These are phyloP conservation scores for Diaporthe australafricana DNA, from an alignment of 2,329 filamentous ascomycete species.

Conservation along the genomic window DNA sequence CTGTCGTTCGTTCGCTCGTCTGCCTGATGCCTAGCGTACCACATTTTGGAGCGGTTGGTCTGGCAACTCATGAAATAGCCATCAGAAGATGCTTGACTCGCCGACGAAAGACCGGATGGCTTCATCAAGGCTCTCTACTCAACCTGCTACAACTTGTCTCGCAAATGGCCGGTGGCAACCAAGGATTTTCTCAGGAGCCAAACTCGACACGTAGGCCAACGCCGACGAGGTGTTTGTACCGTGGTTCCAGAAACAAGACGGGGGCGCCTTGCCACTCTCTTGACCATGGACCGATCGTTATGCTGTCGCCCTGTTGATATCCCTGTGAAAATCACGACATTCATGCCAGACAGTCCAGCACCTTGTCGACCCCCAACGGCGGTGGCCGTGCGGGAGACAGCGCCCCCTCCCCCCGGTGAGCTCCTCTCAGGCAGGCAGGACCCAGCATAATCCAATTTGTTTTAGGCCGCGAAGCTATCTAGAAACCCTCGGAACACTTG, in stretches of 20 bases:
- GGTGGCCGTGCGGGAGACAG: neutral
- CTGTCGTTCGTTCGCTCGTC: neutral
- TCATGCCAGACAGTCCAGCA: neutral
- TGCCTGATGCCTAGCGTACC: conserved; percentile 12
- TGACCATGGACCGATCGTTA: conserved; percentile 23
- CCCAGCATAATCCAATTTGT: neutral
- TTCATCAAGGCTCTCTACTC: neutral
- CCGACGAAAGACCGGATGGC: neutral
- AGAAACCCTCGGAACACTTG: neutral
- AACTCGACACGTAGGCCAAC: neutral
- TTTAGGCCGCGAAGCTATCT: neutral
- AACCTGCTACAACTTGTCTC: conserved; percentile 20
- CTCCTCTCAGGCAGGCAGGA: conserved; percentile 8
- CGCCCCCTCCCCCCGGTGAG: neutral
- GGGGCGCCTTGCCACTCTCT: conserved; percentile 1
- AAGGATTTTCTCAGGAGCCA: neutral
- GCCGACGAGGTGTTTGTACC: neutral
- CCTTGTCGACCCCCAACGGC: neutral
- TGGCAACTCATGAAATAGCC: neutral
- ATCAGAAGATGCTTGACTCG: neutral
- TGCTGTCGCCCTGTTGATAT: conserved; percentile 5
- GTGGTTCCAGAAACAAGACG: neutral
- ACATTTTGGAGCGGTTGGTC: neutral
- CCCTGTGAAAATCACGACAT: conserved; percentile 4
- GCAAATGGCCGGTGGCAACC: neutral